A percentile compares a stretch with the other conserved stretches of the same genome.
These are phyloP conservation scores for Besnoitia besnoiti DNA, from an alignment of 169 alveolate genomes.

Conservation along the genomic window DNA sequence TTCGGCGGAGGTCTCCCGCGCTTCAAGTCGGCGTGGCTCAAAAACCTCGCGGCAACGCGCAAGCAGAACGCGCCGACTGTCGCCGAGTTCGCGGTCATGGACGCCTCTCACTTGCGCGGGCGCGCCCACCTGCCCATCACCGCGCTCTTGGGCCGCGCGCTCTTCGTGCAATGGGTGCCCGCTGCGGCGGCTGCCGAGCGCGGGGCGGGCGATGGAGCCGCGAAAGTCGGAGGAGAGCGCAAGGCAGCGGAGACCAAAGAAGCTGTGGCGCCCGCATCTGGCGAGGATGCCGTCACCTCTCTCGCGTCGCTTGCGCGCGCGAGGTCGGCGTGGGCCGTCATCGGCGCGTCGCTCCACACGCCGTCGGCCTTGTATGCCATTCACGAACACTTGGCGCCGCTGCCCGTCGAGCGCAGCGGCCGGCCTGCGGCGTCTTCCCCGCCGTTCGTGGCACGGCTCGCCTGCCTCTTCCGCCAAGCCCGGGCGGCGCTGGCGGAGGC, in stretches of 20 bases:
- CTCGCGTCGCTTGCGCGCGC: background rate
- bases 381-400: background rate
- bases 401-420: background rate
- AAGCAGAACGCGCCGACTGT: background rate
- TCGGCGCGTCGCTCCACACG: background rate
- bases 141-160: conserved; percentile 4
- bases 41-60: background rate
- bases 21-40: background rate
- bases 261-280: background rate
- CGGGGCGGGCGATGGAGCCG: background rate
- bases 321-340: background rate
- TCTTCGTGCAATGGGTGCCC: background rate
- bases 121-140: background rate
- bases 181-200: background rate
- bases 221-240: background rate
- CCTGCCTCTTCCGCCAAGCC: background rate
- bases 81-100: background rate
- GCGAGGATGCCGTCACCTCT: background rate
- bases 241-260: background rate
- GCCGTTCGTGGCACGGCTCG: background rate
- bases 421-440: background rate
- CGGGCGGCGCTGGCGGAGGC: background rate
- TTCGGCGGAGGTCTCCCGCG: background rate
- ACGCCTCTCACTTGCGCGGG: background rate
- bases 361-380: background rate